These are phyloP conservation scores for Spongospora subterranea DNA, from an alignment of 208 protist species.

Conservation along the genomic window DNA sequence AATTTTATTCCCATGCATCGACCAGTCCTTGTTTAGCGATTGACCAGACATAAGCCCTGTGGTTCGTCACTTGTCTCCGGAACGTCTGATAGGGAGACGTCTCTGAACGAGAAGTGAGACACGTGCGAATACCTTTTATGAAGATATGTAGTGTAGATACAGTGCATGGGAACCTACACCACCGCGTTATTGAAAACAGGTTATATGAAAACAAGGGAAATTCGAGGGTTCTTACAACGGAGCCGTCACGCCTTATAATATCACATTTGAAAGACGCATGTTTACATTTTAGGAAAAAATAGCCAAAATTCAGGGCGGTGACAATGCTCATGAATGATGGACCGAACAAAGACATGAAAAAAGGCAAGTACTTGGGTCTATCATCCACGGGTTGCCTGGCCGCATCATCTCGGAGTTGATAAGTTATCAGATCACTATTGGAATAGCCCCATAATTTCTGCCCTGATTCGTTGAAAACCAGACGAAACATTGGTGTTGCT, in stretches of 20 bases:
- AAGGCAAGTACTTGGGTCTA: background rate
- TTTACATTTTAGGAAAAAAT: background rate
- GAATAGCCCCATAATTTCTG: background rate
- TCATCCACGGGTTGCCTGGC: background rate
- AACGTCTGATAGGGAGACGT: background rate
- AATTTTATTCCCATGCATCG: too few species aligned
- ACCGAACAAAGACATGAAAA: slow-evolving; percentile 32
- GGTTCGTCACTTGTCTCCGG: too few species aligned
- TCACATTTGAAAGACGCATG: background rate
- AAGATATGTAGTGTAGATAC: background rate
- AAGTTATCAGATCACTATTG: background rate
- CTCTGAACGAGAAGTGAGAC: background rate
- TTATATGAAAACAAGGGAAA: background rate
- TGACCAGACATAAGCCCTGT: too few species aligned
- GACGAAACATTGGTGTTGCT: background rate
- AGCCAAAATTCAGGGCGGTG: slow-evolving; percentile 25
- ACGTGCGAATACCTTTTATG: background rate
- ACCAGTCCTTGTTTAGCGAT: too few species aligned
- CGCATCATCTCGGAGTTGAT: background rate
- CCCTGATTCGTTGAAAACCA: background rate
- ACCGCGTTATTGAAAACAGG: background rate
- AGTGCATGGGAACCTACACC: slow-evolving; percentile 15
- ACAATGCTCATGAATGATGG: background rate
- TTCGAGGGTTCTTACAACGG: background rate
- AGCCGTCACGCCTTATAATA: background rate